phyloP scores from a whole-genome alignment of 306 rosid genomes.

The Begonia peltatifolia region DNA sequence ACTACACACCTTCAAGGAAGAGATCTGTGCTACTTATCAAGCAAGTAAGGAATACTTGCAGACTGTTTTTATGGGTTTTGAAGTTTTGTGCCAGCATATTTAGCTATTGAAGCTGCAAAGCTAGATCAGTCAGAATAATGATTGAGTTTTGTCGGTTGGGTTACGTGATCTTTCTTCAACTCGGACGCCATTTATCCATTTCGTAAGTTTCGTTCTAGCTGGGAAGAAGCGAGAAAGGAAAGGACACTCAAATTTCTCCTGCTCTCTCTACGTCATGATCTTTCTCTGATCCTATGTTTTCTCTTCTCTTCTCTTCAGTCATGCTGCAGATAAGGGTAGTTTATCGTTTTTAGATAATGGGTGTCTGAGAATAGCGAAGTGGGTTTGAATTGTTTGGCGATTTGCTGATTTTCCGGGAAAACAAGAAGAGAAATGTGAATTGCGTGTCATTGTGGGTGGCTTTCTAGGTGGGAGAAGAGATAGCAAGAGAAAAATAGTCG shows the following conservation, averaged over 20 bases:
- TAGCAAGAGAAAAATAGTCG: not conserved
- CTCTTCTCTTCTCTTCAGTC: not conserved
- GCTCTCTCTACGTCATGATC: too few relatives aligned
- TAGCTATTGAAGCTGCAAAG: constrained; percentile 9
- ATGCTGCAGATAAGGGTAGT: not conserved
- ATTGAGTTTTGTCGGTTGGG: constrained; percentile 2
- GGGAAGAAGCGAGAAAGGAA: not conserved
- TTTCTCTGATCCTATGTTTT: not conserved
- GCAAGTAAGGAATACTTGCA: constrained; percentile 37
- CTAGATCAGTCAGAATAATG: constrained; percentile 6
- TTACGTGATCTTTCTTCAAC: not conserved
- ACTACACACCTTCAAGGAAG: constrained; percentile 28
- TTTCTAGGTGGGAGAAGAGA: constrained; percentile 13
- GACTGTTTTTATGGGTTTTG: constrained; percentile 17
- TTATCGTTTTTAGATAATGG: not conserved
- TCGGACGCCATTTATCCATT: not conserved
- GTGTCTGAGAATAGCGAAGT: constrained; percentile 11
- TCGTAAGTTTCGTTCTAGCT: not conserved
- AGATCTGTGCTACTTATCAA: constrained; percentile 34
- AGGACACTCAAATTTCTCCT: too few relatives aligned
- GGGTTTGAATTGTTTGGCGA: constrained; percentile 11
- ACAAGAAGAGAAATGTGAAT: constrained; percentile 13
- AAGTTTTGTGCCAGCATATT: constrained; percentile 9
- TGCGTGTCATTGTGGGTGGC: constrained; percentile 1
- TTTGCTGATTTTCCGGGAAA: constrained; percentile 17